A percentile compares a stretch with the other conserved stretches of the same genome.
These are phyloP conservation scores for Lactuca saligna DNA, from an alignment of 129 eudicot genomes.

Conservation along the genomic window DNA sequence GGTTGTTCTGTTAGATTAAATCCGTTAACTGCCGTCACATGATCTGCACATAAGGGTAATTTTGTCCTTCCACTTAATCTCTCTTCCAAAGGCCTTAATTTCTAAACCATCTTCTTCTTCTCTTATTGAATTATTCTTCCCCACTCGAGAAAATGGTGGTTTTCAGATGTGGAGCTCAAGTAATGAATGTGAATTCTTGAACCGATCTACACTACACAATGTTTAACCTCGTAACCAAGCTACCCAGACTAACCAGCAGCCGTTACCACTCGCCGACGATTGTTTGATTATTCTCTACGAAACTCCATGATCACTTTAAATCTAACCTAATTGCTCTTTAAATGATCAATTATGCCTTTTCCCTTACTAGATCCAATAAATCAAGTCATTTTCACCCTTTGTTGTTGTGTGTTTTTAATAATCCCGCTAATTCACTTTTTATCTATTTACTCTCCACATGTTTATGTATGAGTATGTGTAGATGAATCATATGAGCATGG, in stretches of 20 bases:
- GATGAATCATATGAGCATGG: conserved; percentile 26
- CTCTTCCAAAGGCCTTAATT: too few species aligned
- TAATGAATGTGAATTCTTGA: too few species aligned
- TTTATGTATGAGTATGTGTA: conserved; percentile 15
- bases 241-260: conserved; percentile 30
- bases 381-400: conserved; percentile 48
- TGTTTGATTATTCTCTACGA: conserved; percentile 19
- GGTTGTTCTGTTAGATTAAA: too few species aligned
- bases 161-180: too few species aligned
- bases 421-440: not conserved
- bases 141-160: too few species aligned
- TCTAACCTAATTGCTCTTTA: conserved; percentile 61
- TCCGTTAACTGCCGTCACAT: too few species aligned
- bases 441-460: not conserved
- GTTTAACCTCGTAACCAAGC: conserved; percentile 38
- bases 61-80: too few species aligned
- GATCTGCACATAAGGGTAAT: too few species aligned
- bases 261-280: conserved; percentile 2
- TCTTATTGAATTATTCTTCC: too few species aligned
- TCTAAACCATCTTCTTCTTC: too few species aligned
- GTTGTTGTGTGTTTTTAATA: not conserved
- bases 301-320: conserved; percentile 25
- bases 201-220: not conserved
- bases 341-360: conserved; percentile 47
- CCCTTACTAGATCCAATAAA: conserved; percentile 42